Conservation (phyloP, 208 protist species). For the Porcisia hertigi region DNA sequence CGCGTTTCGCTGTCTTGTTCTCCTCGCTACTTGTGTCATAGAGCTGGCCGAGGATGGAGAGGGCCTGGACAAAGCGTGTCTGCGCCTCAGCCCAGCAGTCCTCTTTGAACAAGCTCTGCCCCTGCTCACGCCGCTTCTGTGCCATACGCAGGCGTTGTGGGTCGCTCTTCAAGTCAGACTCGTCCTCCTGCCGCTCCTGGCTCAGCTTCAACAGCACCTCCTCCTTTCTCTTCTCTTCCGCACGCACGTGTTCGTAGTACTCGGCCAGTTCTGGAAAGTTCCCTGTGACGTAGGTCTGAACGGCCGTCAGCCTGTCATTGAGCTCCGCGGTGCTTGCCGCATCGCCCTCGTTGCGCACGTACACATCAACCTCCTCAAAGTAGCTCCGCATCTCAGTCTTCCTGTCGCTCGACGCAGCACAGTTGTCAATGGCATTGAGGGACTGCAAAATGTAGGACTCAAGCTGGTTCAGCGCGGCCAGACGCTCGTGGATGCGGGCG, state of each 20-base stretch:
- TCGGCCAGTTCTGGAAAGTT: constrained; percentile 39
- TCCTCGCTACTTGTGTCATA: constrained; percentile 67
- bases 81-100: constrained; percentile 71
- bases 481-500: constrained; percentile 45
- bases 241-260: constrained; percentile 36
- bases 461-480: constrained; percentile 58
- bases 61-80: constrained; percentile 75
- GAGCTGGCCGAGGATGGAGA: constrained; percentile 61
- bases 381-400: constrained; percentile 32
- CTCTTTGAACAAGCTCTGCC: constrained; percentile 67
- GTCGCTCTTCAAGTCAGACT: constrained; percentile 70
- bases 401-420: constrained; percentile 22
- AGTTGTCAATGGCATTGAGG: constrained; percentile 37
- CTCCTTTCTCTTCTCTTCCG: constrained; percentile 46
- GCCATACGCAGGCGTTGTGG: constrained; percentile 73
- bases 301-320: constrained; percentile 25
- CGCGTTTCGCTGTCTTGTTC: constrained; percentile 43
- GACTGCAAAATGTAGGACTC: constrained; percentile 67
- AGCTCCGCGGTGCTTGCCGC: constrained; percentile 26
- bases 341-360: constrained; percentile 47
- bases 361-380: constrained; percentile 39
- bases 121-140: constrained; percentile 72
- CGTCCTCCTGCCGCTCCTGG: constrained; percentile 50
- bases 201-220: constrained; percentile 50
- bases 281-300: constrained; percentile 36